Base-by-base conservation (phyloP, 2,329 filamentous ascomycete species). In the Hymenoscyphus occultus region DNA sequence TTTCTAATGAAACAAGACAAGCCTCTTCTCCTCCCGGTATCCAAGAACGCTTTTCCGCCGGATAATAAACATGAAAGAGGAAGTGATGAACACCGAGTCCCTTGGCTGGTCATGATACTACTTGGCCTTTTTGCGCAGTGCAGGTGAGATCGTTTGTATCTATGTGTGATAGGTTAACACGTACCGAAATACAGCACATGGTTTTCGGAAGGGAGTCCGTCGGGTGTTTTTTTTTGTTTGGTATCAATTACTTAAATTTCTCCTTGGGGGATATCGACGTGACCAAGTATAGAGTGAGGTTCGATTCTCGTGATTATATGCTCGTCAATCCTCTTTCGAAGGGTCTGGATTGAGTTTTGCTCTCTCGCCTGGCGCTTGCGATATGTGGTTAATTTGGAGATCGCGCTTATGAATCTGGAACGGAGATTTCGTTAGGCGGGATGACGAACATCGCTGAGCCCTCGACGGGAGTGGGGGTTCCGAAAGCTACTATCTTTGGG, bases 111-210 rank as follows among this genome's bases (percentile, higher is more conserved):
- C 9, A 54, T 22, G 10, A 13, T 12, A 4, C 1, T 54, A 51
- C 45, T 51, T 51, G 45, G 45, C 45, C n/a, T 51, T 51, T 51
- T 51, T 51, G 45, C 45, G 45, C 45, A 51, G 45, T 22, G 45
- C 45, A 51, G 45, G 45, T 51, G 19, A 51, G 45, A 51, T 22
- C n/a, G 22, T 51, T 22, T 51, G 2, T 51, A 28, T 48, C 16
- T 19, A 22, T 51, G 22, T 51, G 45, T 19, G 45, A 28, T 35
- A 35, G 40, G 45, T 28, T 6, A 22, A 51, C 45, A 51, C 45
- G 45, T 51, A 51, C 45, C 45, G 19, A 51, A n/a, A 54, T 22
- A 19, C 19, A 54, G 48, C 19, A 54, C 19, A 54, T 54, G 19
- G 48, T 54, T 54, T 12, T 54, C 19, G 19, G 48, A 10, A 28